Evolutionary conservation across 2,329 filamentous ascomycete genomes (phyloP), one percentile per base, ranked within the genome.

Genomic region (Tolypocladium tropicale): DNA sequence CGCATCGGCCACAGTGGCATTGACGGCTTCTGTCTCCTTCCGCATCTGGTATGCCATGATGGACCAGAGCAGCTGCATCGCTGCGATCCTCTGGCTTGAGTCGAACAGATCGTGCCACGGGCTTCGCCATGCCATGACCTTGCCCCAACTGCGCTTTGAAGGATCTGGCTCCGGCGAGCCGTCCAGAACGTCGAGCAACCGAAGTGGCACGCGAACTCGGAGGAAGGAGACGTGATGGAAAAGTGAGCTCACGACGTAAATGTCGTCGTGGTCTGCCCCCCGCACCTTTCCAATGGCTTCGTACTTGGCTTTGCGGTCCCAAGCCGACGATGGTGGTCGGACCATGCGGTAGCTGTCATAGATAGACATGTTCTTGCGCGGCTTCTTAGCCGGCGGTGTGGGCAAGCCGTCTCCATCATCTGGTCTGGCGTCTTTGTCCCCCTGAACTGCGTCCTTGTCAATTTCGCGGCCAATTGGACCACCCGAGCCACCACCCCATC

Each of bases 271-370:
- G 36, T 72, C 72, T 2, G 67, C 72, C 2, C 76, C 78, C 1
- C 62, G 62, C 12, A 67, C 65, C 59, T 76, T 78, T 6, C 83
- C 83, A 56, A 86, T 80, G 25, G 81, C 75, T 58, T 74, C 68
- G 64, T 85, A 86, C 36, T 75, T 73, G 33, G 78, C 76, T 68
- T 83, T 84, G 57, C 73, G 74, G 63, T 86, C 83, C 83, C 83
- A 86, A 25, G 76, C 78, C 7, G 76, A 70, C 11, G 78, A 69
- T 0, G 83, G 83, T 10, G 78, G 79, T 2, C 80, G 75, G 49
- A 86, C 73, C 75, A 82, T 84, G 56, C 83, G 78, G 68, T 86
- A 86, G 61, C 76, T 80, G 64, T 86, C 83, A 64, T 85, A 86
- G 51, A 84, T 76, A 58, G 75, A 77, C 66, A 81, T 69, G 53